These are phyloP conservation scores for Yarrowia galli DNA, from an alignment of 1,139 yeast species.

Conservation along the genomic window DNA sequence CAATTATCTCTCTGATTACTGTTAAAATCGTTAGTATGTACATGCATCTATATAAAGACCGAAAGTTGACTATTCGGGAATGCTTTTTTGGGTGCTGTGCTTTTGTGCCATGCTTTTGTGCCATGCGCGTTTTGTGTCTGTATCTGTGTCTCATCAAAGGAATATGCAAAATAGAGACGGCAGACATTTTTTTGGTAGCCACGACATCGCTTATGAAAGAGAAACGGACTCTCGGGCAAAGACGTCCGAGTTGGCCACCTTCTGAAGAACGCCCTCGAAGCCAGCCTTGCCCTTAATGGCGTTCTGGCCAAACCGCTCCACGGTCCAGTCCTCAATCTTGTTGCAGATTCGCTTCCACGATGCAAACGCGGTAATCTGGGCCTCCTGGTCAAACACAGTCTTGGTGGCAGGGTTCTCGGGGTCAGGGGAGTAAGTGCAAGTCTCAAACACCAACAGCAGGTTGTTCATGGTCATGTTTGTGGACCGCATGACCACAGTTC, in stretches of 20 bases:
- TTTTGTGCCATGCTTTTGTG: neutral
- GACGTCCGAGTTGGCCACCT: conserved; percentile 55
- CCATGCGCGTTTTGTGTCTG: neutral
- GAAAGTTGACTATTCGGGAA: neutral
- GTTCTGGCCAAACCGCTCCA: conserved; percentile 86
- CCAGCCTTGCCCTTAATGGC: conserved; percentile 83
- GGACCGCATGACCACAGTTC: conserved; percentile 80
- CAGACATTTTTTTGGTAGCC: too few relatives aligned
- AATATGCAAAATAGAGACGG: neutral
- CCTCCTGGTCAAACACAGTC: conserved; percentile 80
- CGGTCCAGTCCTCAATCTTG: conserved; percentile 90
- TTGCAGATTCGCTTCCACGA: conserved; percentile 72
- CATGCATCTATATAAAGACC: conserved; percentile 33
- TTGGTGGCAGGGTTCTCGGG: conserved; percentile 55
- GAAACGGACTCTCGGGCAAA: conserved; percentile 34
- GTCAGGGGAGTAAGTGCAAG: conserved; percentile 80
- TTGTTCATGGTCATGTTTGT: conserved; percentile 84
- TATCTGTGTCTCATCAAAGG: neutral
- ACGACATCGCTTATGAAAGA: neutral
- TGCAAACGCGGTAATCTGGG: conserved; percentile 88
- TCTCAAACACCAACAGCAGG: conserved; percentile 80
- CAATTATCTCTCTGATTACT: too few relatives aligned
- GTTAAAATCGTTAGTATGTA: conserved; percentile 34
- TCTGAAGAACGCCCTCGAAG: conserved; percentile 76
- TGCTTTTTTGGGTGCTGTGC: conserved; percentile 7